Conservation (phyloP, 768 basidiomycete species). For the Boletus reticulatus region DNA sequence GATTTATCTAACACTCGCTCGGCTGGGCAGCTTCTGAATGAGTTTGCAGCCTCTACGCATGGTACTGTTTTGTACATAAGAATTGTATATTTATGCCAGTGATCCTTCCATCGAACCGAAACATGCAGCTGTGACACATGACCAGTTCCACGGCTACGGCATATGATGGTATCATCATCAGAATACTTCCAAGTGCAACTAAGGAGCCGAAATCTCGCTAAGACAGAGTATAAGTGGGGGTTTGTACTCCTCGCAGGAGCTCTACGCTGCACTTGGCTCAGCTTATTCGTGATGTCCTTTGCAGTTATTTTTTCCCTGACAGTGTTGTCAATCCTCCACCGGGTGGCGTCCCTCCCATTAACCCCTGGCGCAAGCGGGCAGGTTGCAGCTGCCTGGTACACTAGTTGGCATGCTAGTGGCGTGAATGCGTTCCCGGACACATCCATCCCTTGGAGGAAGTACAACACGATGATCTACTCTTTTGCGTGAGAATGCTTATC, state of each 20-base stretch:
- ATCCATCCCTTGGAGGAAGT: slow-evolving; percentile 63
- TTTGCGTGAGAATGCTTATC: slow-evolving; percentile 53
- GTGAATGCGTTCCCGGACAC: slow-evolving; percentile 48
- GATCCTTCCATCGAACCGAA: too few species aligned
- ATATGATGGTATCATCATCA: too few species aligned
- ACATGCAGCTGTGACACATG: too few species aligned
- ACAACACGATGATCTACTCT: slow-evolving; percentile 65
- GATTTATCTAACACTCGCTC: too few species aligned
- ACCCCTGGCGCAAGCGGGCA: neutral
- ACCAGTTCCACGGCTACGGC: too few species aligned
- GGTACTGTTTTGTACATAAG: too few species aligned
- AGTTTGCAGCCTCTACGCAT: too few species aligned
- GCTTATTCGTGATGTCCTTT: neutral
- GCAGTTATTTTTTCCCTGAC: neutral
- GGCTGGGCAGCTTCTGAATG: too few species aligned
- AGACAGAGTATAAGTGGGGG: slow-evolving; percentile 7
- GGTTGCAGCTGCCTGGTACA: slow-evolving; percentile 60
- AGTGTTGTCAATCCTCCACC: neutral
- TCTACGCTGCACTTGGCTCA: neutral
- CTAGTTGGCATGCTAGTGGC: slow-evolving; percentile 31
- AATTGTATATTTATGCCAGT: too few species aligned
- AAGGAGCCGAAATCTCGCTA: neutral
- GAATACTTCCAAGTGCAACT: neutral
- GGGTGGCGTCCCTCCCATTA: neutral
- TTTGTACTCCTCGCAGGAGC: neutral